Conservation (phyloP, 75 land plant genomes). For the Picea sitchensis region DNA sequence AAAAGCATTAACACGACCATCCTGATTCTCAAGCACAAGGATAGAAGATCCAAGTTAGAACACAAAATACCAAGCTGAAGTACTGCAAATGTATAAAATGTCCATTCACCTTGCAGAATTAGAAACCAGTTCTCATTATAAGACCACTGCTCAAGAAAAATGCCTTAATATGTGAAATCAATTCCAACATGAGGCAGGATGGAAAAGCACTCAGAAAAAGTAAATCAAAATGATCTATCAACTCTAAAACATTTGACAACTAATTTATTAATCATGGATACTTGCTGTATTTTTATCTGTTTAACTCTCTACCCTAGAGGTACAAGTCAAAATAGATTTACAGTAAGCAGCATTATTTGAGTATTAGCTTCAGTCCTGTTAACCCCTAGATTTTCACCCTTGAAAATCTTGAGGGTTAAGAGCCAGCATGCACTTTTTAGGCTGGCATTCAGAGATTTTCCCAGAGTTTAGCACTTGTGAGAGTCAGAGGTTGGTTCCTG, state of each 20-base stretch:
- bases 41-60: background rate
- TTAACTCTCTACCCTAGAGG: background rate
- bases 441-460: too few species aligned
- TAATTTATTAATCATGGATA: background rate
- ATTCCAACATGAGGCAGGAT: background rate
- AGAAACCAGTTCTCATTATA: background rate
- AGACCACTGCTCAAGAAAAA: background rate
- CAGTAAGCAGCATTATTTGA: background rate
- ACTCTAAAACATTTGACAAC: background rate
- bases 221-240: background rate
- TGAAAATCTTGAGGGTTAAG: too few species aligned
- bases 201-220: background rate
- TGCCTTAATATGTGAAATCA: background rate
- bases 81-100: background rate
- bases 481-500: too few species aligned
- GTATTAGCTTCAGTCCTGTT: background rate
- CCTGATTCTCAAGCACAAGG: constrained; percentile 28
- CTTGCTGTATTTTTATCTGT: too few species aligned
- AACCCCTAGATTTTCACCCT: too few species aligned
- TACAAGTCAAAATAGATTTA: background rate
- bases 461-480: background rate
- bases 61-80: background rate
- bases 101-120: background rate
- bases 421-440: too few species aligned
- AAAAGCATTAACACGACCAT: constrained; percentile 78